Percentiles rank a stretch among this genome's conserved stretches.
Conservation (phyloP, 2,329 filamentous ascomycete genomes). For the Hymenoscyphus occultus region DNA sequence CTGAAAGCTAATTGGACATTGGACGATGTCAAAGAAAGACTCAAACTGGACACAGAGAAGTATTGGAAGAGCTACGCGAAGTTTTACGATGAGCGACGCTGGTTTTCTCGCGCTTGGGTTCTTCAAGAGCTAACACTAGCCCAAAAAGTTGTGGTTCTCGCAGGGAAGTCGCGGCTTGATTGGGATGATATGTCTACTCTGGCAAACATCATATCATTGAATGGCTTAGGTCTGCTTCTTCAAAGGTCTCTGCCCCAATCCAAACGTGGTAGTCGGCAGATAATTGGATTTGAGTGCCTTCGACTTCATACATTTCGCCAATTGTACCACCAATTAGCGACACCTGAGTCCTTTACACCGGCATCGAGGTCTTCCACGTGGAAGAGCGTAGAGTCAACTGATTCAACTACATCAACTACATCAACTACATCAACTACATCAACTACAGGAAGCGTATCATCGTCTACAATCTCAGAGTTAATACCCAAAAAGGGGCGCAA, state of each 20-base stretch:
- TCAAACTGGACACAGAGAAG: slow-evolving; percentile 13
- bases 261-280: slow-evolving; percentile 9
- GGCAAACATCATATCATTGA: slow-evolving; percentile 13
- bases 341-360: background rate
- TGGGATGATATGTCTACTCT: slow-evolving; percentile 14
- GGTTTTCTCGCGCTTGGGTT: slow-evolving; percentile 16
- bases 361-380: slow-evolving; percentile 9
- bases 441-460: background rate
- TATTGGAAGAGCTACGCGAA: slow-evolving; percentile 11
- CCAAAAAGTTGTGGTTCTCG: slow-evolving; percentile 10
- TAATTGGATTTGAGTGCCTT: slow-evolving; percentile 13
- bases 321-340: slow-evolving; percentile 9
- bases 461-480: slow-evolving; percentile 5
- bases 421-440: background rate
- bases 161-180: slow-evolving; percentile 8
- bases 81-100: slow-evolving; percentile 13
- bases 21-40: slow-evolving; percentile 8
- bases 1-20: slow-evolving; percentile 11
- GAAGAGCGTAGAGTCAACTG: slow-evolving; percentile 2
- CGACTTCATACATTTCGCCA: slow-evolving; percentile 12
- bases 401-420: background rate
- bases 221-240: slow-evolving; percentile 11
- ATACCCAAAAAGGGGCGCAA: slow-evolving; percentile 7
- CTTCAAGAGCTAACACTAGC: slow-evolving; percentile 14
- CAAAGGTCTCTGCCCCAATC: slow-evolving; percentile 6